Percentiles rank a stretch among this genome's conserved stretches.
Evolutionary conservation across 2,329 filamentous ascomycete species (phyloP).

Genomic region (Clonostachys rhizophaga): DNA sequence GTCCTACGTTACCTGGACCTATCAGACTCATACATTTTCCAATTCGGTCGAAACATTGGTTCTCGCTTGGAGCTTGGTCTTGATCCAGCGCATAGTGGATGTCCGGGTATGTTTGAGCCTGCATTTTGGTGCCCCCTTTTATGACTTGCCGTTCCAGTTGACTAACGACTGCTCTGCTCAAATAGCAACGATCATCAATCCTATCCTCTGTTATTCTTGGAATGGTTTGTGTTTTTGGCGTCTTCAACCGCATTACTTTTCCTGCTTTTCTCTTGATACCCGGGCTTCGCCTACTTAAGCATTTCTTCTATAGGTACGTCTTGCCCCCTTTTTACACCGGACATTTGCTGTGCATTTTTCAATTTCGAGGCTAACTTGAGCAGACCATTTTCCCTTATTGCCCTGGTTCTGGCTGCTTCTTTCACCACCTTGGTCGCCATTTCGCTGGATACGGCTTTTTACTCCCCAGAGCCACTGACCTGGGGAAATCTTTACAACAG

Average conservation of each 20-base stretch:
- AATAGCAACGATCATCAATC: slow-evolving; percentile 67
- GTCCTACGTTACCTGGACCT: slow-evolving; percentile 98
- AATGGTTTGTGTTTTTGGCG: slow-evolving; percentile 75
- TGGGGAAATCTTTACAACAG: slow-evolving; percentile 52
- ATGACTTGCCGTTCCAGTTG: slow-evolving; percentile 6
- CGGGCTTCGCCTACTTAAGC: slow-evolving; percentile 75
- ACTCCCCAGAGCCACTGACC: slow-evolving; percentile 57
- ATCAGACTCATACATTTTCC: slow-evolving; percentile 96
- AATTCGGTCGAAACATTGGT: slow-evolving; percentile 94
- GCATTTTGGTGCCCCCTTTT: slow-evolving; percentile 1
- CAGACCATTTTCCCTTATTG: slow-evolving; percentile 56
- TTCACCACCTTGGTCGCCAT: slow-evolving; percentile 70
- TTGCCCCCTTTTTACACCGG: neutral
- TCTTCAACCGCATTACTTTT: slow-evolving; percentile 97
- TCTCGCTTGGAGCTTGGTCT: slow-evolving; percentile 87
- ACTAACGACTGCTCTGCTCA: slow-evolving; percentile 2
- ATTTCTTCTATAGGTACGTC: slow-evolving; percentile 75
- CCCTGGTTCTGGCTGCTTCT: slow-evolving; percentile 60
- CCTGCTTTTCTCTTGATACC: slow-evolving; percentile 88
- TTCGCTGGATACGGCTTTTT: slow-evolving; percentile 81
- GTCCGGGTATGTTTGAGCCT: slow-evolving; percentile 57
- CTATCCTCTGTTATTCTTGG: slow-evolving; percentile 75
- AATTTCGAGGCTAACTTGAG: neutral
- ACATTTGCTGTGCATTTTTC: neutral
- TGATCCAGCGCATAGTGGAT: slow-evolving; percentile 81